Evolutionary conservation across 2,329 filamentous ascomycete species (phyloP).

Genomic region (Colletotrichum nymphaeae): DNA sequence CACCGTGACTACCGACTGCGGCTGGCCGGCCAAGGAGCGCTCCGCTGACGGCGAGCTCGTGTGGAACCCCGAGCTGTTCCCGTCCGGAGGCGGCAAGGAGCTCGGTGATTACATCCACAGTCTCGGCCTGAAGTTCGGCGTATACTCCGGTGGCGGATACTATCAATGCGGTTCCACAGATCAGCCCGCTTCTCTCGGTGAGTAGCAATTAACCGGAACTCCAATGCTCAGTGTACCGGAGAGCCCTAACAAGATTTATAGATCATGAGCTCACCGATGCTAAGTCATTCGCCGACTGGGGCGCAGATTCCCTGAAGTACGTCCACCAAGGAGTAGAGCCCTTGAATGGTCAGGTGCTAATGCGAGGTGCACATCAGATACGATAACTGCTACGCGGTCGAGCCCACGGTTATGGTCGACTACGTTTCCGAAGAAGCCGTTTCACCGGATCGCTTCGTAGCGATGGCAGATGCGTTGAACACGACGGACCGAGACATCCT

Average conservation of each 20-base stretch:
- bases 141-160: conserved; percentile 64
- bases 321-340: conserved; percentile 10
- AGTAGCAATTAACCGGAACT: background rate
- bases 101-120: conserved; percentile 62
- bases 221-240: background rate
- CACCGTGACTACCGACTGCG: conserved; percentile 68
- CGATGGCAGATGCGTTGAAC: conserved; percentile 57
- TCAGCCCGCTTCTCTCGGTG: conserved; percentile 57
- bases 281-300: conserved; percentile 54
- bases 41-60: conserved; percentile 57
- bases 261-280: conserved; percentile 56
- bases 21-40: conserved; percentile 59
- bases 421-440: conserved; percentile 51
- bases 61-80: conserved; percentile 62
- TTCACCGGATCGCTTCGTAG: conserved; percentile 54
- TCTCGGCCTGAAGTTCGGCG: conserved; percentile 61
- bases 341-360: background rate
- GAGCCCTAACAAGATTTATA: conserved; percentile 20
- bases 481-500: conserved; percentile 53
- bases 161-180: conserved; percentile 56
- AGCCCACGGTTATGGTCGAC: conserved; percentile 54
- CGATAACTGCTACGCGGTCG: conserved; percentile 61
- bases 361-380: conserved; percentile 44
- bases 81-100: conserved; percentile 57
- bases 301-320: conserved; percentile 64